Base-by-base conservation (phyloP, 139 green algal genomes). In the Trebouxia sp. region DNA sequence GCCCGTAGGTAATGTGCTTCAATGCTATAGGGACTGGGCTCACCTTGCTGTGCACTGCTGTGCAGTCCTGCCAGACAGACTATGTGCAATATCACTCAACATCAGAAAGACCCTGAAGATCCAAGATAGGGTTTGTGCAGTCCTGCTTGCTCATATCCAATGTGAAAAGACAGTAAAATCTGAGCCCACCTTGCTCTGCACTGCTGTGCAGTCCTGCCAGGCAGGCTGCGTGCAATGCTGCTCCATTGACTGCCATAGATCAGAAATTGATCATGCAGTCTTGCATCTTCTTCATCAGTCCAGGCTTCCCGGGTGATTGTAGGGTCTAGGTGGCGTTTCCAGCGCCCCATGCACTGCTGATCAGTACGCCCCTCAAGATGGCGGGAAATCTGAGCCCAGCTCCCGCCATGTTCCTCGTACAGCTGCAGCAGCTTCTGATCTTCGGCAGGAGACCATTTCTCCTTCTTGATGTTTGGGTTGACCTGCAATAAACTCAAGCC, bases 311-410 rank as follows among this genome's bases (percentile, higher is more conserved):
- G 47, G 11, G 37, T 76, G 50, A 97, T 94, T 51, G 77, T 82
- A 1, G 94, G 94, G 84, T 97, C 94, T 45, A 97, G 85, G 83
- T 96, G 94, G 3, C 92, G 84, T 37, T 90, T 84, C 92, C 92
- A 97, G 37, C 93, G 85, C 22, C 93, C 94, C 93, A 97, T 96
- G 87, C 94, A 97, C 86, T 97, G 94, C 89, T 97, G 94, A 81
- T 97, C 93, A 42, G 93, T 95, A 43, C 92, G 86, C 0, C 92
- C 91, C n/a, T 78, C 75, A 39, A 85, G 42, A 41, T 41, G 45
- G 20, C 93, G 87, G 3, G 91, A 87, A 28, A 97, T 95, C 32
- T 91, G 87, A n/a, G 70, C 70, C 70, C 70, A 78, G 70, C 42
- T 62, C 28, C 70, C 47, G 41, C 70, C 75, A 80, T 55, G 62